Percentiles rank a stretch among this genome's conserved stretches.
Conservation (phyloP, 768 basidiomycete species). For the Russula earlei region DNA sequence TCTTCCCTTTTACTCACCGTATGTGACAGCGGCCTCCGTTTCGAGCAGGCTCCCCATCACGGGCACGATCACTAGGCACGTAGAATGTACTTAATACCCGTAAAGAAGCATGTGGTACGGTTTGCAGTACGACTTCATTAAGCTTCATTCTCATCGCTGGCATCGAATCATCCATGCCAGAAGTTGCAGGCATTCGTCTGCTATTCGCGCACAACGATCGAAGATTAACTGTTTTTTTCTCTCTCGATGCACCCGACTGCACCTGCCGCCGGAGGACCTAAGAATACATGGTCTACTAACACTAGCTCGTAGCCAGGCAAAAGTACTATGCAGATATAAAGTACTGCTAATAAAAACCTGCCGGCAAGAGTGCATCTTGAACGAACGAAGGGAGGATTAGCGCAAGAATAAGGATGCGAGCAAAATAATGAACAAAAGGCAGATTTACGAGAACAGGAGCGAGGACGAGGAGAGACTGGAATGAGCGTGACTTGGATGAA, state of each 20-base stretch:
- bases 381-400: slow-evolving; percentile 15
- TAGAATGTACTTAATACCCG: slow-evolving; percentile 7
- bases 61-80: slow-evolving; percentile 32
- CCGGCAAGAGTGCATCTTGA: slow-evolving; percentile 10
- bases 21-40: slow-evolving; percentile 67
- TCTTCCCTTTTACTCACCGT: neutral
- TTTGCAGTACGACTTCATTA: too few relatives aligned
- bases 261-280: slow-evolving; percentile 15
- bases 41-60: slow-evolving; percentile 77
- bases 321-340: slow-evolving; percentile 18
- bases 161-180: neutral
- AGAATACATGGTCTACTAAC: slow-evolving; percentile 27
- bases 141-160: neutral
- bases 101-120: too few relatives aligned
- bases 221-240: slow-evolving; percentile 8
- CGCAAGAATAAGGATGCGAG: slow-evolving; percentile 13
- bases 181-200: neutral
- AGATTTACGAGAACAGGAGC: slow-evolving; percentile 1
- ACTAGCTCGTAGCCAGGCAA: slow-evolving; percentile 16
- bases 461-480: slow-evolving; percentile 5
- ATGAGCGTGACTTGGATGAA: slow-evolving; percentile 11
- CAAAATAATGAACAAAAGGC: slow-evolving; percentile 6
- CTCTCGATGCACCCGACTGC: slow-evolving; percentile 8
- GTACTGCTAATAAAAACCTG: slow-evolving; percentile 17
- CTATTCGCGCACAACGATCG: neutral